Percentiles rank a stretch among this genome's conserved stretches.
Evolutionary conservation across 495 filamentous ascomycete species (phyloP).

Genomic region (Podospora anserina): DNA sequence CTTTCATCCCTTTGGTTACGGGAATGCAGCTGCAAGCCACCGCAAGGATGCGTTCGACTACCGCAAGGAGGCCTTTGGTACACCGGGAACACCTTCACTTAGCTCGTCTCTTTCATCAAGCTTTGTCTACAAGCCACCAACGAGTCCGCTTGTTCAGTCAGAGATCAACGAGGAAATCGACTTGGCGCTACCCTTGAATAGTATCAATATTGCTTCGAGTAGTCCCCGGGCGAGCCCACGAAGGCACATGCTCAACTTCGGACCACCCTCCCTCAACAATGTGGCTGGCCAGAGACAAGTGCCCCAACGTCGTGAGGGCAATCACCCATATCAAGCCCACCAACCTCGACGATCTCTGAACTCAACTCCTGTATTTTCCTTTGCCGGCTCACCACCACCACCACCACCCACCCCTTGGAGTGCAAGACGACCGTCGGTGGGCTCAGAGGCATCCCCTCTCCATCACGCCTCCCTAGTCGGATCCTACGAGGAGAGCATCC

Average conservation of each 20-base stretch:
- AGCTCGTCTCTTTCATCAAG: slow-evolving; percentile 75
- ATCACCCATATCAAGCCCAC: slow-evolving; percentile 63
- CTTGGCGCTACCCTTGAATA: slow-evolving; percentile 49
- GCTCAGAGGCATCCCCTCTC: slow-evolving; percentile 70
- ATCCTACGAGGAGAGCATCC: slow-evolving; percentile 95
- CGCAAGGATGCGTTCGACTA: slow-evolving; percentile 5
- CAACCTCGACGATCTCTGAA: slow-evolving; percentile 70
- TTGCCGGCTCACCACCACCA: slow-evolving; percentile 53
- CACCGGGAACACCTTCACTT: slow-evolving; percentile 57
- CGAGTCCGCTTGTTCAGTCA: slow-evolving; percentile 87
- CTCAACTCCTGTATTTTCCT: slow-evolving; percentile 56
- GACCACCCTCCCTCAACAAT: slow-evolving; percentile 31
- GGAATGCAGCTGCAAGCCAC: slow-evolving; percentile 22
- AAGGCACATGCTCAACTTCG: slow-evolving; percentile 40
- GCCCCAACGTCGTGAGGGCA: slow-evolving; percentile 49
- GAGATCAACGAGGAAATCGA: slow-evolving; percentile 84
- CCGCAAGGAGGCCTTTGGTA: slow-evolving; percentile 32
- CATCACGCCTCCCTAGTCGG: slow-evolving; percentile 94
- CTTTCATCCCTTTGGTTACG: slow-evolving; percentile 40
- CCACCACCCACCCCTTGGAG: slow-evolving; percentile 58
- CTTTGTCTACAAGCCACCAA: slow-evolving; percentile 82
- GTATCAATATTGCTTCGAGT: slow-evolving; percentile 38
- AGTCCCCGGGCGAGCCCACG: slow-evolving; percentile 29
- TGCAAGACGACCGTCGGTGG: slow-evolving; percentile 66
- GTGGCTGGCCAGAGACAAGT: slow-evolving; percentile 34